Evolutionary conservation across 1,139 yeast genomes (phyloP), one percentile per base, ranked within the genome.

Genomic region (Saccharomyces pastorianus): DNA sequence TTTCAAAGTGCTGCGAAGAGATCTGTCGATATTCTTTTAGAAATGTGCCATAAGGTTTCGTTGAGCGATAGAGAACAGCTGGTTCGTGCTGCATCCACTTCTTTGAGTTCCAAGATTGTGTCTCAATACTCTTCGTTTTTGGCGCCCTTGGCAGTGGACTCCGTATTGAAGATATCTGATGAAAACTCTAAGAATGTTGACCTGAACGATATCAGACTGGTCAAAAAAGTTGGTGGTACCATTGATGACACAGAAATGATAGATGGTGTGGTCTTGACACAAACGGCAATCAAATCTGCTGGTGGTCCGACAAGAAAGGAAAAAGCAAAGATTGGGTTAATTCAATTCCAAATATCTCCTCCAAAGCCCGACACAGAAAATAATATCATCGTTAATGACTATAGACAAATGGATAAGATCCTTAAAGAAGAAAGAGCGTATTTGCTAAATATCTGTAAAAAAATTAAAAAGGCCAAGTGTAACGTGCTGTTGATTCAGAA

Each of bases 291-390:
- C 58, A 93, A 90, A 70, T 76, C 80, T 58, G 97, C 97, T 1
- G 96, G 96, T 50, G 99, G 98, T n/a, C 99, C 99, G 56, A 79
- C 88, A 8, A 82, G 97, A 70, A 80, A 89, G 71, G 99, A 93
- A 70, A 93, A 91, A 77, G 99, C 99, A 27, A 80, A 77, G 61
- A 89, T 93, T 63, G 99, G 95, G 11, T 79, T 93, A 64, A 81
- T 93, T 60, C 99, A 95, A 73, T 93, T 93, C 76, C 99, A 93
- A 73, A 78, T 93, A 58, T 90, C 98, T 32, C 99, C 99, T 48
- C 99, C 99, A 64, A 93, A 93, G 71, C 99, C 99, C 46, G 99
- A 93, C 69, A 88, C 95, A 86, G 99, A 93, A 73, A 93, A 93
- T 70, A 93, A 91, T 69, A 95, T 93, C 55, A 96, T 95, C 53